Evolutionary conservation across 2,329 filamentous ascomycete genomes (phyloP), one percentile per base, ranked within the genome.

Genomic region (Periconia sp.): DNA sequence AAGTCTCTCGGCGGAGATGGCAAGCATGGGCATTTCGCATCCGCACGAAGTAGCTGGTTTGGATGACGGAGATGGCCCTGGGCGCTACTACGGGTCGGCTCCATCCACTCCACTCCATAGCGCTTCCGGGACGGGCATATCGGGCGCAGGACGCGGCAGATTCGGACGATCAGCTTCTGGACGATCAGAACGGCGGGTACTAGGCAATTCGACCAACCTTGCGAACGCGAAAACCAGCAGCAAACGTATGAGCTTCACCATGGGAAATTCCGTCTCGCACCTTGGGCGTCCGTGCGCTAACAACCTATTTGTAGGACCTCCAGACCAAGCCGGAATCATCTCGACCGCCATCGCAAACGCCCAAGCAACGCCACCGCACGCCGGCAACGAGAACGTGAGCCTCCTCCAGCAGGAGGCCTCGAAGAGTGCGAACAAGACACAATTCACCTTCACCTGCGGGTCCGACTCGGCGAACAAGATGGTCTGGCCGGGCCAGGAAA

Each of bases 371-470:
- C 59, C 64, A 22, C 57, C 62, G 12, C 56, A 57, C 36, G 50
- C 68, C 63, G 87, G 85, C 11, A 85, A 90, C 64, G 88, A 92
- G 63, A 94, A 90, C 69, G 78, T 86, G 51, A 92, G 87, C 68
- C 78, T 92, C 46, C 73, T 95, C 35, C 85, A 89, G 43, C 87
- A 89, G 64, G 84, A 87, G 67, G 74, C 80, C 13, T 71, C 77
- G 5, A 77, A 77, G 44, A 86, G 81, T 4, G 84, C 88, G 4
- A 82, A 86, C 5, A 89, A 91, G 43, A 87, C 88, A 0, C 90
- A 96, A 59, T 99, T 99, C 68, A 99, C 94, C 8, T 99, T 99
- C 65, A 95, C 90, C 10, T 96, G 91, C 70, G 89, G 95, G 61
- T 92, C 92, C 1, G 90, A 94, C 65, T 89, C 91, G 25, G 86